Percentiles rank a stretch among this genome's conserved stretches.
phyloP scores from a whole-genome alignment of 257 asterid species.

The Nicotiana sylvestris region DNA sequence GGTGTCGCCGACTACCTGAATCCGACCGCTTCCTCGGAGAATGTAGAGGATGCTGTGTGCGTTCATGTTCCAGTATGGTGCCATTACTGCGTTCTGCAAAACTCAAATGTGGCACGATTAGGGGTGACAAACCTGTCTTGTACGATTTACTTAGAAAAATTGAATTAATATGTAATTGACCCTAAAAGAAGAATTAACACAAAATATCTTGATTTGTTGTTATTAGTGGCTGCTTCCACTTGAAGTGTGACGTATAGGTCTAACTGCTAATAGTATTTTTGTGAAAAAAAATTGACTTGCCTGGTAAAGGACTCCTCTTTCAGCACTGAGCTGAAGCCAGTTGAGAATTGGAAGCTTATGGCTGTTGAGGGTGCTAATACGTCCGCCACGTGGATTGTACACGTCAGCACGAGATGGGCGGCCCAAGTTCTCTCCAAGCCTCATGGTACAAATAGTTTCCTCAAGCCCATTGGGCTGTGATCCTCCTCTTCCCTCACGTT shows the following conservation, averaged over 20 bases:
- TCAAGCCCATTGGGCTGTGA: constrained; percentile 40
- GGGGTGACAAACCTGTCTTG: no score
- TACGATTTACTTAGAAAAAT: no score
- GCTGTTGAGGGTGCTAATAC: constrained; percentile 47
- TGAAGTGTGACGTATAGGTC: neutral
- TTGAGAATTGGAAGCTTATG: constrained; percentile 47
- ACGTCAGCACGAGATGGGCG: constrained; percentile 32
- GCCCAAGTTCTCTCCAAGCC: constrained; percentile 42
- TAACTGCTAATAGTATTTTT: no score
- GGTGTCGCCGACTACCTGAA: constrained; percentile 49
- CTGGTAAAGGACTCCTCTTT: constrained; percentile 50
- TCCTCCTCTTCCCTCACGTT: neutral
- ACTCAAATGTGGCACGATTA: neutral
- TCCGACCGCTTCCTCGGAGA: constrained; percentile 40
- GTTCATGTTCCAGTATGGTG: constrained; percentile 54
- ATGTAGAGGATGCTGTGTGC: constrained; percentile 46
- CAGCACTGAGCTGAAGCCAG: constrained; percentile 49
- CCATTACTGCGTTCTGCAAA: constrained; percentile 43
- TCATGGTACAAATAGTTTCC: constrained; percentile 45
- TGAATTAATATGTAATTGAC: no score
- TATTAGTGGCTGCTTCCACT: no score
- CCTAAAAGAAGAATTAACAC: no score
- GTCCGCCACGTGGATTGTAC: constrained; percentile 61
- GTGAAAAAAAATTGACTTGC: constrained; percentile 17
- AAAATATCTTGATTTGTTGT: no score